Evolutionary conservation across 805 yeast genomes (phyloP), one percentile per base, ranked within the genome.

Genomic region (Yarrowia porcina): DNA sequence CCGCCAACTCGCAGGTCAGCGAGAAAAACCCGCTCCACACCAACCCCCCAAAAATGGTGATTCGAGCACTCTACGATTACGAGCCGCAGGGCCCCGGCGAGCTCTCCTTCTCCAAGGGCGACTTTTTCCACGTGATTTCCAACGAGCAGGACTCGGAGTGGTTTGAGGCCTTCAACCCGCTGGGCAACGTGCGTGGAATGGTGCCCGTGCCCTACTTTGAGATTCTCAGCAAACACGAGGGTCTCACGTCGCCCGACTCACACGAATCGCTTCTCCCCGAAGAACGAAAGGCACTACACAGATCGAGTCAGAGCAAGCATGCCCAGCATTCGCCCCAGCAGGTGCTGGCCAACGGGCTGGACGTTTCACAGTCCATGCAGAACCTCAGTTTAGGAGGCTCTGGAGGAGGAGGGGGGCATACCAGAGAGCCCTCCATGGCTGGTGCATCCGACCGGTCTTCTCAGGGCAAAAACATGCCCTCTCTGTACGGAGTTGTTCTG

Each of bases 121-220:
- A 93, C 71, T 92, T 91, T 71, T 90, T 92, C 75, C 90, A 90
- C 71, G 96, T 94, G 2, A 79, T 81, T 39, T 83, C 84, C 21
- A 81, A 83, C 63, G 83, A 82, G 62, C 79, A 82, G 63, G 87
- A 85, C 67, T 69, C 74, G 12, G 82, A 79, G 42, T 91, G 96
- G 92, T 90, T 84, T 70, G 91, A 90, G 70, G 97, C 96, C 1
- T 84, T 86, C 60, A 91, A 93, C 72, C 97, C 98, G 13, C 82
- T 88, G 50, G 84, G 88, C 33, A 83, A 87, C 68, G 76, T 81
- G 27, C 80, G 83, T 57, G 99, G 99, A 0, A 83, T 89, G 82
- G 98, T 94, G 1, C 98, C 98, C 4, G 84, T 84, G 42, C 77
- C 85, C 11, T 87, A 87, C 73, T 94, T 93, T 74, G 96, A 91